These are phyloP conservation scores for Dictyostelium discoideum DNA, from an alignment of 78 protist species.

Conservation along the genomic window dicty_2.7 NC_007089.4:3025501-3026000, in stretches of 20 bases:
- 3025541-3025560: background rate
- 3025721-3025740: background rate
- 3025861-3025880: background rate
- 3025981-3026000: background rate
- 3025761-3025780: background rate
- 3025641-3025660: background rate
- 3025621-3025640: background rate
- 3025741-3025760: background rate
- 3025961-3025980: background rate
- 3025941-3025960: background rate
- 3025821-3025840: background rate
- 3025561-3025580: background rate
- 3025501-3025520: background rate
- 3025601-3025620: background rate
- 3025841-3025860: background rate
- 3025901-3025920: background rate
- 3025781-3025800: background rate
- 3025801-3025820: background rate
- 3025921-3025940: background rate
- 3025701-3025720: background rate
- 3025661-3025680: background rate
- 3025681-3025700: too few species aligned
- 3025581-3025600: background rate
- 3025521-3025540: background rate
- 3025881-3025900: background rate